Base-by-base conservation (phyloP, 1,284 basidiomycete genomes). In the Sporisorium scitamineum region DNA sequence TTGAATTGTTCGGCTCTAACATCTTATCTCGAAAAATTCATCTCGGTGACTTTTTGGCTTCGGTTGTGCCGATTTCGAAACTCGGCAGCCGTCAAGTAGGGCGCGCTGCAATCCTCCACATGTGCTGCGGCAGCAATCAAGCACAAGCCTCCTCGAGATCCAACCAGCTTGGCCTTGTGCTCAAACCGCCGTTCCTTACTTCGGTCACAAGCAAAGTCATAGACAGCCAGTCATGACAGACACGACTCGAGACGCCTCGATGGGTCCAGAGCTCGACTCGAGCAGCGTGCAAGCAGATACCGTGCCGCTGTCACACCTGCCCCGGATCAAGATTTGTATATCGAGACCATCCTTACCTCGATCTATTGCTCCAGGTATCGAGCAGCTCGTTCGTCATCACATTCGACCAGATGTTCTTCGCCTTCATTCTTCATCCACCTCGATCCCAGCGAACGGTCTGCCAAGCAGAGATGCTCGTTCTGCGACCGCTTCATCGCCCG, bases 251-350 rank as follows among this genome's bases (percentile, higher is more conserved):
- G 60, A 72, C 48, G 59, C 62, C n/a, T 66, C 69, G 7, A 71
- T 66, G 63, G 69, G 59, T 7, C 69, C 69, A 1, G 63, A 66
- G n/a, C 27, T 51, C 11, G 63, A 61, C 0, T 8, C 13, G 1
- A 26, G 8, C 32, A 51, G 59, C 32, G 39, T 58, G 1, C 55
- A 66, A 24, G 59, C 63, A 2, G 45, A 62, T 24, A 66, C 59
- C 3, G 42, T 66, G 8, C 63, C 63, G 20, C 59, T 66, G 0
- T 45, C 59, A 7, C 47, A 59, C 31, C 54, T 72, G 10, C 61
- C 70, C 0, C 55, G 56, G 3, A 39, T 72, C 27, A 39, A 57
- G 5, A 57, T 72, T n/a, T 72, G 60, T 45, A 72, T 72, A 42
- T 61, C 57, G 2, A 54, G 37, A 5, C 26, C 42, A n/a, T 54